These are phyloP conservation scores for Epichloe brachyelytri DNA, from an alignment of 2,329 filamentous ascomycete genomes.

Conservation along the genomic window DNA sequence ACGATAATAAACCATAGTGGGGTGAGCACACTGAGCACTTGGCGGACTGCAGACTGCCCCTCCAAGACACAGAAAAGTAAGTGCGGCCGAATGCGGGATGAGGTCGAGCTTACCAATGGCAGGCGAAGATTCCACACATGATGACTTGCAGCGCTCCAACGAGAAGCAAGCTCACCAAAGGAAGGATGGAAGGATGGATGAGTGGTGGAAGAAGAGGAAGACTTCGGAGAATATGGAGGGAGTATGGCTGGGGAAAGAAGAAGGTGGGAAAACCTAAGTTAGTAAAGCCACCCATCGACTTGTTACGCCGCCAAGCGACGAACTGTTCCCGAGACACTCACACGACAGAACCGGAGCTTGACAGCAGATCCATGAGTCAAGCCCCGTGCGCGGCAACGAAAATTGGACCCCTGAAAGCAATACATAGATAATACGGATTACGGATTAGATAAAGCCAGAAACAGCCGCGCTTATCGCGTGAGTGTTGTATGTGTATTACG, in stretches of 20 bases:
- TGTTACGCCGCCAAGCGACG: neutral
- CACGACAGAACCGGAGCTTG: neutral
- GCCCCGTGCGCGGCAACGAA: neutral
- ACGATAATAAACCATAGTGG: slow-evolving; percentile 14
- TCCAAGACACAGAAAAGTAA: slow-evolving; percentile 11
- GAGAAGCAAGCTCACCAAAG: neutral
- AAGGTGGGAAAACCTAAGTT: neutral
- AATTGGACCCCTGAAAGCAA: slow-evolving; percentile 1
- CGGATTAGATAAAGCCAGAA: neutral
- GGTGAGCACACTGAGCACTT: slow-evolving; percentile 10
- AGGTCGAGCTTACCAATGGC: slow-evolving; percentile 57
- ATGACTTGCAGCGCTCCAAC: slow-evolving; percentile 26
- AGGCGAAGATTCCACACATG: slow-evolving; percentile 97
- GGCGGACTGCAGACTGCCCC: slow-evolving; percentile 8
- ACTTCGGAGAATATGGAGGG: neutral
- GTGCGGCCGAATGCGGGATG: neutral
- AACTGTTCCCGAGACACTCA: neutral
- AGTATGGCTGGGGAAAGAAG: neutral
- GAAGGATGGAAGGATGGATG: neutral
- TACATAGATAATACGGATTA: neutral
- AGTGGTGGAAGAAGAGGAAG: neutral
- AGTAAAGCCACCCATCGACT: neutral
- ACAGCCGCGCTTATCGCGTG: neutral
- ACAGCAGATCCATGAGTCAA: slow-evolving; percentile 9
- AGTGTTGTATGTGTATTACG: neutral